These are phyloP conservation scores for Toxicodendron radicans DNA, from an alignment of 345 rosid genomes.

Conservation along the genomic window DNA sequence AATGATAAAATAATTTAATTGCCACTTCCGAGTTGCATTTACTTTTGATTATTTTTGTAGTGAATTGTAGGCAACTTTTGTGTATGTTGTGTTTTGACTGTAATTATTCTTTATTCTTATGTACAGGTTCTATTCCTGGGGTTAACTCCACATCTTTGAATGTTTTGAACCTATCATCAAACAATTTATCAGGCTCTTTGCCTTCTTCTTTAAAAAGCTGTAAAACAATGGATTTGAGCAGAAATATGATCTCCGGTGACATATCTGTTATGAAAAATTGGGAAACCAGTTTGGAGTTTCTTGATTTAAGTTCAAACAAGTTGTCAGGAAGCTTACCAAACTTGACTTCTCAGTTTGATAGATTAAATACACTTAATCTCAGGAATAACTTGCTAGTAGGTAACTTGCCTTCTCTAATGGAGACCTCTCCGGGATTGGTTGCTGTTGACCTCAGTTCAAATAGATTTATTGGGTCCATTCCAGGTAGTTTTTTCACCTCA, in stretches of 20 bases:
- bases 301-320: constrained; percentile 84
- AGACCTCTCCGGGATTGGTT: constrained; percentile 43
- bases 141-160: constrained; percentile 65
- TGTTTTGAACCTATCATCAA: constrained; percentile 74
- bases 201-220: constrained; percentile 50
- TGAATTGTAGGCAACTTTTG: not conserved
- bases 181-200: constrained; percentile 66
- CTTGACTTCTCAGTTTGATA: constrained; percentile 50
- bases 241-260: constrained; percentile 65
- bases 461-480: constrained; percentile 62
- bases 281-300: constrained; percentile 62
- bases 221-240: constrained; percentile 62
- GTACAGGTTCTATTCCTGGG: constrained; percentile 61
- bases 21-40: not conserved
- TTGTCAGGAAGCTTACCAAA: constrained; percentile 75
- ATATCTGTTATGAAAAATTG: constrained; percentile 58
- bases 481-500: constrained; percentile 60
- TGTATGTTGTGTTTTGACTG: not conserved
- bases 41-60: not conserved
- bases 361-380: constrained; percentile 55
- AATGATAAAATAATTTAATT: not conserved
- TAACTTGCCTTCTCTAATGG: constrained; percentile 57
- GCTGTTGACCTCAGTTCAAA: constrained; percentile 76
- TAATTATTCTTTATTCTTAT: constrained; percentile 16
- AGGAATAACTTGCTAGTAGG: constrained; percentile 70